Percentiles rank a stretch among this genome's conserved stretches.
These are phyloP conservation scores for Pterocarpus macrocarpus DNA, from an alignment of 306 rosid species.

Conservation along the genomic window DNA sequence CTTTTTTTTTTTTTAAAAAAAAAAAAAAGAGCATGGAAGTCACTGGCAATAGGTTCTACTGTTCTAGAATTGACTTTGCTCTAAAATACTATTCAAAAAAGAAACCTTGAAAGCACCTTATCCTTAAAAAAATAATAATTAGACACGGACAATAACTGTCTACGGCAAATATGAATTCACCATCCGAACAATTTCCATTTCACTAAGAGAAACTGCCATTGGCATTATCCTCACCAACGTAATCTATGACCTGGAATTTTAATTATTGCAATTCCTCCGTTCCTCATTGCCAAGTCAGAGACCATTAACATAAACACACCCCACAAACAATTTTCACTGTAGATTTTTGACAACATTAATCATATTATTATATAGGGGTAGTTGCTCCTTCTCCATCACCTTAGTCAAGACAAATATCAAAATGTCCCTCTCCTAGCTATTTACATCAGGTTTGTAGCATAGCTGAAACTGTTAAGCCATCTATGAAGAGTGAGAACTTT, in stretches of 20 bases:
- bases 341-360: conserved; percentile 7
- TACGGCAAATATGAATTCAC: conserved; percentile 2
- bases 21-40: no score
- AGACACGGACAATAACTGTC: conserved; percentile 22
- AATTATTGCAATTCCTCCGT: conserved; percentile 38
- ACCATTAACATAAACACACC: conserved; percentile 38
- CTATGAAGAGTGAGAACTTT: background rate
- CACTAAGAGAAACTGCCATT: background rate
- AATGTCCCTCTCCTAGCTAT: conserved; percentile 33
- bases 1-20: no score
- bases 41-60: no score
- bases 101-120: background rate
- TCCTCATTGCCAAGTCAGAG: conserved; percentile 40
- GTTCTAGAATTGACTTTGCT: background rate
- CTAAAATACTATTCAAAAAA: background rate
- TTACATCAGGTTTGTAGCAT: conserved; percentile 28
- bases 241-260: conserved; percentile 51
- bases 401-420: conserved; percentile 23
- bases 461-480: conserved; percentile 37
- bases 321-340: conserved; percentile 33
- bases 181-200: conserved; percentile 12
- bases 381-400: conserved; percentile 59
- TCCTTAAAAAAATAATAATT: background rate
- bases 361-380: conserved; percentile 41
- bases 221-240: conserved; percentile 39